These are phyloP conservation scores for Mycena haematopus DNA, from an alignment of 768 basidiomycete species.

Conservation along the genomic window DNA sequence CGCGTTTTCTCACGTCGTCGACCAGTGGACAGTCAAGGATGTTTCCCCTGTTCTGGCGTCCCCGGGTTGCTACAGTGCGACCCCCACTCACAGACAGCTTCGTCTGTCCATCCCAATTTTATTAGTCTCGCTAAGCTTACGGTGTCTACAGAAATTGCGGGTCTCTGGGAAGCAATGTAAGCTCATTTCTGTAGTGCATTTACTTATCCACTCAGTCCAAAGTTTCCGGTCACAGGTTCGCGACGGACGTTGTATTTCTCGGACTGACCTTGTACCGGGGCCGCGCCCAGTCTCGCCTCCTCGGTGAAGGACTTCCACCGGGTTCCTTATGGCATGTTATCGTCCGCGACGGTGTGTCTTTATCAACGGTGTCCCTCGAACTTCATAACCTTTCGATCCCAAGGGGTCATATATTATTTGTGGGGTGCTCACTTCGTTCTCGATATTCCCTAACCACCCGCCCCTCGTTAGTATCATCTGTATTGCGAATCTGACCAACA, in stretches of 20 bases:
- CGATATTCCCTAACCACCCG: constrained; percentile 10
- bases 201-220: constrained; percentile 6
- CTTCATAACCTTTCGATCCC: constrained; percentile 9
- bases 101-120: constrained; percentile 5
- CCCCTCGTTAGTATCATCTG: constrained; percentile 7
- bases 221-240: constrained; percentile 9
- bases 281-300: constrained; percentile 5
- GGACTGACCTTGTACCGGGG: constrained; percentile 14
- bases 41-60: constrained; percentile 10
- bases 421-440: constrained; percentile 7
- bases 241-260: constrained; percentile 8
- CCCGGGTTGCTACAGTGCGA: constrained; percentile 11
- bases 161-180: constrained; percentile 11
- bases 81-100: constrained; percentile 10
- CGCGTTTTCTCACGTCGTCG: constrained; percentile 1
- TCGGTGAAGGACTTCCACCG: constrained; percentile 9
- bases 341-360: constrained; percentile 10
- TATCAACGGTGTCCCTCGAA: constrained; percentile 3
- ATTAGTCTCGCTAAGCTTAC: constrained; percentile 3
- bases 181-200: constrained; percentile 5
- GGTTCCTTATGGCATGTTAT: constrained; percentile 12
- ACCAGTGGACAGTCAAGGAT: constrained; percentile 13
- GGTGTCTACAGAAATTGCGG: constrained; percentile 5
- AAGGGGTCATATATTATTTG: constrained; percentile 11
- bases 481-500: constrained; percentile 13